Base-by-base conservation (phyloP, 495 filamentous ascomycete genomes). In the Oidiodendron maius region DNA sequence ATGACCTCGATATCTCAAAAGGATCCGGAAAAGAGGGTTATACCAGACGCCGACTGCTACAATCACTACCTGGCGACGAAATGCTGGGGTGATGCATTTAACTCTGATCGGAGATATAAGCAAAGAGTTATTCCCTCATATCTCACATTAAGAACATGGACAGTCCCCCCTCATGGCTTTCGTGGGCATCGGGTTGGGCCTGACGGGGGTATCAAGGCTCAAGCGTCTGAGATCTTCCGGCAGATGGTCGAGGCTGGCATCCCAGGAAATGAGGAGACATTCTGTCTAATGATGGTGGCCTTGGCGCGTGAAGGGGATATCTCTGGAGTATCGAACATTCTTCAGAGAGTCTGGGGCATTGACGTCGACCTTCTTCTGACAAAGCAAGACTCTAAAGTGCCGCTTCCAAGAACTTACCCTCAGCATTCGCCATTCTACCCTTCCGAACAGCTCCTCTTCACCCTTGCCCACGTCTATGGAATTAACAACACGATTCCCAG, bases 391-490 rank as follows among this genome's bases (percentile, higher is more conserved):
- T n/a, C 42, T 38, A 45, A 57, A 18, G 4, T 65, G n/a, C 51
- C 59, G 8, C 56, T 60, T 1, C 57, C 58, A 2, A 65, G 51
- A 3, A 42, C 61, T 6, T 72, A 70, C 36, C 52, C 65, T 3
- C 54, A 50, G 10, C 64, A 66, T 37, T 82, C 80, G 3, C 71
- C 77, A 9, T 56, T 84, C 1, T 65, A 76, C 52, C 83, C 83
- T 16, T 73, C 69, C 4, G 40, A 58, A 15, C 62, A 68, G 3
- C 69, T 85, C 1, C 68, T 86, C 12, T 72, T 71, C 44, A 69
- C 76, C 0, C 61, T 87, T 10, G 81, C 81, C 9, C 74, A 83
- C 51, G 66, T 61, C 0, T 81, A 80, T 46, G 78, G 78, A 5
- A 69, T 67, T 18, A 82, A 77, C 51, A 78, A 75, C 52, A 64